Conservation (phyloP, 176 grass and related monocot species). For the Raddia distichophylla region DNA sequence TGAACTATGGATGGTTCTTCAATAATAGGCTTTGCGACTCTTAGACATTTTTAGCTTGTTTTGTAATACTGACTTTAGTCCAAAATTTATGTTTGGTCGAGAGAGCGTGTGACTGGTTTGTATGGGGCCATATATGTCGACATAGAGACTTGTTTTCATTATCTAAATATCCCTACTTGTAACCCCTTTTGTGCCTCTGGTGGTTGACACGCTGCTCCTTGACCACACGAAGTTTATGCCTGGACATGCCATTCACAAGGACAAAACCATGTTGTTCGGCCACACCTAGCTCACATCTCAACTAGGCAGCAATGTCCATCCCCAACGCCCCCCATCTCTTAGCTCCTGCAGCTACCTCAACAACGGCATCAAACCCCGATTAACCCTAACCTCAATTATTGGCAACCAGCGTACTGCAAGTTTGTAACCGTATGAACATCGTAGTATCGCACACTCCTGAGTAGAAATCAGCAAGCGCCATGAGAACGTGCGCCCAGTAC, state of each 20-base stretch:
- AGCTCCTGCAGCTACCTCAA: neutral
- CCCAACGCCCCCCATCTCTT: neutral
- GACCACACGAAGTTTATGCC: neutral
- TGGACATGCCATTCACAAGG: neutral
- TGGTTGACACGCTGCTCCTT: neutral
- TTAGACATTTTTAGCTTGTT: too few relatives aligned
- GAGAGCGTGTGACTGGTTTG: too few relatives aligned
- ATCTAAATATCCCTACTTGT: too few relatives aligned
- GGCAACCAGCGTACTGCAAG: neutral
- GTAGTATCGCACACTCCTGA: neutral
- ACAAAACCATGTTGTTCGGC: neutral
- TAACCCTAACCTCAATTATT: neutral
- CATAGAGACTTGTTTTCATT: too few relatives aligned
- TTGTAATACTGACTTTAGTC: too few relatives aligned
- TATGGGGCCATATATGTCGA: too few relatives aligned
- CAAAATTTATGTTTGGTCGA: too few relatives aligned
- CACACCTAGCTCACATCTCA: conserved; percentile 25
- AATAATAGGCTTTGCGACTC: too few relatives aligned
- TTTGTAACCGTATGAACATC: neutral
- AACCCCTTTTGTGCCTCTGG: neutral
- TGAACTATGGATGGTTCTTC: too few relatives aligned
- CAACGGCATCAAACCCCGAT: neutral
- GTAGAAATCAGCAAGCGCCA: neutral
- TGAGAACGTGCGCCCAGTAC: neutral
- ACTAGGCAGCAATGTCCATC: neutral